A percentile compares a stretch with the other conserved stretches of the same genome.
These are phyloP conservation scores for Lactarius deliciosus DNA, from an alignment of 768 basidiomycete species.

Conservation along the genomic window DNA sequence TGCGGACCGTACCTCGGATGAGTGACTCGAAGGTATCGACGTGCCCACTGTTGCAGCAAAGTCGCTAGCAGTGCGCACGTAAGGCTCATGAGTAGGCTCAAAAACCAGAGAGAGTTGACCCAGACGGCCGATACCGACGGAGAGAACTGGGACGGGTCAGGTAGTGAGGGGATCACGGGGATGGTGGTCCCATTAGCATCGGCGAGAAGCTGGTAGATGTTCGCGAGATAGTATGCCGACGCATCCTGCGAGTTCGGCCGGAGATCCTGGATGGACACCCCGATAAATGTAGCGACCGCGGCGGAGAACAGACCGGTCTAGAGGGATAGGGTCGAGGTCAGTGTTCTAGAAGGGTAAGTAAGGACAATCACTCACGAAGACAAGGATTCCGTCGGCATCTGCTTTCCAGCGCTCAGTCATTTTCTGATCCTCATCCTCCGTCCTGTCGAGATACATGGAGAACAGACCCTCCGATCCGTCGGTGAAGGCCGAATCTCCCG, in stretches of 20 bases:
- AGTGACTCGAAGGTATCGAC: constrained; percentile 15
- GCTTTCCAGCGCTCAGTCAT: constrained; percentile 12
- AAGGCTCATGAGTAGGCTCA: constrained; percentile 12
- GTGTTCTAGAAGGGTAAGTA: background rate
- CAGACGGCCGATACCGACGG: background rate
- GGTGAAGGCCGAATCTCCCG: constrained; percentile 5
- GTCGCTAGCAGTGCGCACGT: constrained; percentile 17
- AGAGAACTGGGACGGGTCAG: constrained; percentile 11
- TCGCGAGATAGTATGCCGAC: background rate
- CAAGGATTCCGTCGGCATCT: constrained; percentile 17
- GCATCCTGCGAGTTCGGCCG: background rate
- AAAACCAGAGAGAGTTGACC: constrained; percentile 21
- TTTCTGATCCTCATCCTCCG: constrained; percentile 1
- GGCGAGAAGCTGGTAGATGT: constrained; percentile 13
- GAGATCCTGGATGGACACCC: constrained; percentile 11
- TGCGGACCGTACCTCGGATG: constrained; percentile 7
- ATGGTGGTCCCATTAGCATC: background rate
- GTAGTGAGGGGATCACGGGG: background rate
- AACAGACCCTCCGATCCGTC: constrained; percentile 8
- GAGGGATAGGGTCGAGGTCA: background rate
- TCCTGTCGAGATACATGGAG: constrained; percentile 17
- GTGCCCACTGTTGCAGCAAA: constrained; percentile 22
- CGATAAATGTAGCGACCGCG: constrained; percentile 5
- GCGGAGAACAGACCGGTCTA: constrained; percentile 19
- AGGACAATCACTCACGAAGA: constrained; percentile 10